A percentile compares a stretch with the other conserved stretches of the same genome.
phyloP scores from a whole-genome alignment of 1,284 basidiomycete species.

The Hortiboletus rubellus region DNA sequence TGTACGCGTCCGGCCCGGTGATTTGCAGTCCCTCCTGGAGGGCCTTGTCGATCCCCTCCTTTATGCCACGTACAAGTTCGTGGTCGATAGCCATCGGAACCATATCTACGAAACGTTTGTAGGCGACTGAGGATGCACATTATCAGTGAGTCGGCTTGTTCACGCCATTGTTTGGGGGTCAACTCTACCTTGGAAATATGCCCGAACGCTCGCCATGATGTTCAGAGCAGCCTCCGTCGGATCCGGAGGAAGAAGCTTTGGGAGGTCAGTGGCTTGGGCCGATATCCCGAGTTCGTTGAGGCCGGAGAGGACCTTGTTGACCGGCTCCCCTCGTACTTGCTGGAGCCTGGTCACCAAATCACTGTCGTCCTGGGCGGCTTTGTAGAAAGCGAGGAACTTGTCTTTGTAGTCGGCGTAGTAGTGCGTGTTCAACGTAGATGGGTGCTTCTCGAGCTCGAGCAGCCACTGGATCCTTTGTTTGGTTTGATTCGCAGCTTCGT shows the following conservation, averaged over 20 bases:
- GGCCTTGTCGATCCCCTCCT: constrained; percentile 45
- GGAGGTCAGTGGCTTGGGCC: constrained; percentile 44
- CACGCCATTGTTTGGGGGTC: not conserved
- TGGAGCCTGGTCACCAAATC: constrained; percentile 29
- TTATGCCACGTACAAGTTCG: constrained; percentile 51
- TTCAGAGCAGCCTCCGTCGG: constrained; percentile 53
- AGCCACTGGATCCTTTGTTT: constrained; percentile 51
- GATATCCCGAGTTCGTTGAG: constrained; percentile 48
- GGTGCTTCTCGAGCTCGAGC: constrained; percentile 50
- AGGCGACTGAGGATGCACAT: constrained; percentile 49
- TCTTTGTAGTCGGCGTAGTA: constrained; percentile 57
- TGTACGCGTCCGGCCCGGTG: constrained; percentile 26
- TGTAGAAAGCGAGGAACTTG: constrained; percentile 57
- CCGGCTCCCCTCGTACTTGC: not conserved
- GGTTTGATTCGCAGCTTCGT: constrained; percentile 41
- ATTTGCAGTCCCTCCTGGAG: constrained; percentile 48
- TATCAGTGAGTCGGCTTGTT: not conserved
- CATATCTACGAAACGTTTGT: constrained; percentile 66
- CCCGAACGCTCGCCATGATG: constrained; percentile 71
- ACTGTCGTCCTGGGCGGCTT: constrained; percentile 38
- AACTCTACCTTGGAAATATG: constrained; percentile 66
- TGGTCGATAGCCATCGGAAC: constrained; percentile 64
- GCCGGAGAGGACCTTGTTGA: constrained; percentile 39
- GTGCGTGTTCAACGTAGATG: constrained; percentile 59
- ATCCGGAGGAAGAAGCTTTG: constrained; percentile 55